A percentile compares a stretch with the other conserved stretches of the same genome.
Conservation (phyloP, 176 grass and related monocot species). For the Carex cristatella region DNA sequence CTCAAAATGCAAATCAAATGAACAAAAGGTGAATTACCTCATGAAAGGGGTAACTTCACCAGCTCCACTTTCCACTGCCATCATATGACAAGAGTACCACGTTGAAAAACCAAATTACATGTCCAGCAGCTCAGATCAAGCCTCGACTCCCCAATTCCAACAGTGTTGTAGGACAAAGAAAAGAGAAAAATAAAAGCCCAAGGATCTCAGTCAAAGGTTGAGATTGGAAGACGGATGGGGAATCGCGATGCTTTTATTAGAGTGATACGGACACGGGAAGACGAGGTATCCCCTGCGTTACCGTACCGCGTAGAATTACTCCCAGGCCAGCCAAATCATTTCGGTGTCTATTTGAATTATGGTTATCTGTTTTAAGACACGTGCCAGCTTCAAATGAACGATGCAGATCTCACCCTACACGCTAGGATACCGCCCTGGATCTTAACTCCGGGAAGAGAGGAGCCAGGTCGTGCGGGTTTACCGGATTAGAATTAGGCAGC, state of each 20-base stretch:
- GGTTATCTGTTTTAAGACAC: too few relatives aligned
- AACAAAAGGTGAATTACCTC: not conserved
- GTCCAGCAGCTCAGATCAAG: not conserved
- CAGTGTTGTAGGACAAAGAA: not conserved
- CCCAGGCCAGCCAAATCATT: too few relatives aligned
- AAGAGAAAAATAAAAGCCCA: not conserved
- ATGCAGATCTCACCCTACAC: too few relatives aligned
- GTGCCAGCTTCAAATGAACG: too few relatives aligned
- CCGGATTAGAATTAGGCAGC: not conserved
- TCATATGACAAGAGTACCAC: not conserved
- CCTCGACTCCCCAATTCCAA: not conserved
- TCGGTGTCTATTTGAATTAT: too few relatives aligned
- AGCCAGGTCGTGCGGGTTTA: not conserved
- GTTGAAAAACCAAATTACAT: not conserved
- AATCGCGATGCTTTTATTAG: not conserved
- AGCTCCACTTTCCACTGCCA: not conserved
- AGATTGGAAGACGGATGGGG: not conserved
- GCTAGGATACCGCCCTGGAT: too few relatives aligned
- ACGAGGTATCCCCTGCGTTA: not conserved
- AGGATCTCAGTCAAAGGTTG: not conserved
- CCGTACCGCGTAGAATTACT: not conserved
- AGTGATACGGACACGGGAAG: not conserved
- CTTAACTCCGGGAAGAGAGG: not conserved
- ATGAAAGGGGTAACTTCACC: slow-evolving; percentile 1
- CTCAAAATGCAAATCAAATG: not conserved